These are phyloP conservation scores for Kluyveromyces lactis DNA, from an alignment of 805 yeast species.

Conservation along the genomic window DNA sequence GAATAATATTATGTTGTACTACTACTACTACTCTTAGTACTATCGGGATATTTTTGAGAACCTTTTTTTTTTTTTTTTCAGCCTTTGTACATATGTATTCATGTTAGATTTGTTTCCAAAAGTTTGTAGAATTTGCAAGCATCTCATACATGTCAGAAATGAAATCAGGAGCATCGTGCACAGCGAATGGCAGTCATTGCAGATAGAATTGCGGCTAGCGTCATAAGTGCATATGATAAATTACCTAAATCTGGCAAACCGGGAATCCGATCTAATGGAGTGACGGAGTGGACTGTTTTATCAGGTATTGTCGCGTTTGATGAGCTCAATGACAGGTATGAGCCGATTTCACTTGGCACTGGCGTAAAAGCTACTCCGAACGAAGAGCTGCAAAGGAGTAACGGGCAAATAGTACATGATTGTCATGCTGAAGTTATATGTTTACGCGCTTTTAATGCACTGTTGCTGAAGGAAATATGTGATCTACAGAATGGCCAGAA, in stretches of 20 bases:
- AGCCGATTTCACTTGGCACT: conserved; percentile 51
- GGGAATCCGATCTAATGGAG: conserved; percentile 48
- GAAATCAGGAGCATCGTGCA: no score
- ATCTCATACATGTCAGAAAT: no score
- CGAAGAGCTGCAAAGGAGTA: conserved; percentile 28
- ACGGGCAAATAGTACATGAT: conserved; percentile 72
- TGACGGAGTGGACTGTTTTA: conserved; percentile 74
- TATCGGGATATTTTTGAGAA: no score
- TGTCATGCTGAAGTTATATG: conserved; percentile 83
- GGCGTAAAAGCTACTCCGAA: conserved; percentile 80
- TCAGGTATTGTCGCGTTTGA: conserved; percentile 56
- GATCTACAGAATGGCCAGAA: background rate
- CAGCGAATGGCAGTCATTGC: conserved; percentile 8
- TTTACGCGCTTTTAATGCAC: conserved; percentile 60
- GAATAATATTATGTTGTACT: no score
- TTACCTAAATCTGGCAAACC: conserved; percentile 49
- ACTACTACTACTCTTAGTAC: no score
- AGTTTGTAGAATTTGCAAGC: no score
- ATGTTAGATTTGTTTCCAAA: no score
- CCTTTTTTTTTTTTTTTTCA: no score
- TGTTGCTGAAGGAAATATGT: conserved; percentile 39
- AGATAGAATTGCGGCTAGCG: conserved; percentile 13
- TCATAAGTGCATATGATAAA: conserved; percentile 23
- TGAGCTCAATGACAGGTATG: conserved; percentile 16
- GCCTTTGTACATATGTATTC: no score